phyloP scores from a whole-genome alignment of 345 rosid genomes.

The Populus alba region DNA sequence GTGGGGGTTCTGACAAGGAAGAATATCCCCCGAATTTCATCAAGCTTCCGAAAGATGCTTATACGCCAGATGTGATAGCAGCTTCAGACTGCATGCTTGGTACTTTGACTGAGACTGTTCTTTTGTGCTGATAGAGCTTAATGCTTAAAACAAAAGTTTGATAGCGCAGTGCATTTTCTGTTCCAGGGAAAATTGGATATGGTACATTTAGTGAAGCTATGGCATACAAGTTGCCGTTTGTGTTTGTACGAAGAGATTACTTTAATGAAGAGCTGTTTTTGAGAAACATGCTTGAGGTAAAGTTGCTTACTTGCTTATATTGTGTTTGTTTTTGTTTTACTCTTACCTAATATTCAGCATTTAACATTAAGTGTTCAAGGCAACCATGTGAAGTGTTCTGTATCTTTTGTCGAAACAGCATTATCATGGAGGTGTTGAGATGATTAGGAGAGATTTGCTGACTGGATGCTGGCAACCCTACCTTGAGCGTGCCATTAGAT shows the following conservation, averaged over 20 bases:
- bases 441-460: slow-evolving; percentile 95
- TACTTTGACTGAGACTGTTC: slow-evolving; percentile 34
- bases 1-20: slow-evolving; percentile 85
- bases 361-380: no score
- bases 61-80: slow-evolving; percentile 97
- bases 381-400: no score
- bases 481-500: slow-evolving; percentile 93
- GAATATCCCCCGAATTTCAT: slow-evolving; percentile 88
- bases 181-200: slow-evolving; percentile 96
- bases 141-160: slow-evolving; percentile 5
- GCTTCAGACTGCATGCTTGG: slow-evolving; percentile 99
- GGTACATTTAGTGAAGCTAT: slow-evolving; percentile 97
- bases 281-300: slow-evolving; percentile 97
- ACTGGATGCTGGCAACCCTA: slow-evolving; percentile 97
- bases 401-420: slow-evolving; percentile 41
- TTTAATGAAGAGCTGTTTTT: slow-evolving; percentile 96
- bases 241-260: slow-evolving; percentile 97
- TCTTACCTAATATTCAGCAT: neutral
- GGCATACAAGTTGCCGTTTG: slow-evolving; percentile 88
- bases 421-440: slow-evolving; percentile 96
- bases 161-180: slow-evolving; percentile 9
- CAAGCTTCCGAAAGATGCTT: slow-evolving; percentile 88
- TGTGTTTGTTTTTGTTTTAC: neutral
- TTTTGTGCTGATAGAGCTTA: slow-evolving; percentile 15
- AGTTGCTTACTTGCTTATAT: slow-evolving; percentile 12